phyloP scores from a whole-genome alignment of 305 asterid genomes.

The Fraxinus albicans region DNA sequence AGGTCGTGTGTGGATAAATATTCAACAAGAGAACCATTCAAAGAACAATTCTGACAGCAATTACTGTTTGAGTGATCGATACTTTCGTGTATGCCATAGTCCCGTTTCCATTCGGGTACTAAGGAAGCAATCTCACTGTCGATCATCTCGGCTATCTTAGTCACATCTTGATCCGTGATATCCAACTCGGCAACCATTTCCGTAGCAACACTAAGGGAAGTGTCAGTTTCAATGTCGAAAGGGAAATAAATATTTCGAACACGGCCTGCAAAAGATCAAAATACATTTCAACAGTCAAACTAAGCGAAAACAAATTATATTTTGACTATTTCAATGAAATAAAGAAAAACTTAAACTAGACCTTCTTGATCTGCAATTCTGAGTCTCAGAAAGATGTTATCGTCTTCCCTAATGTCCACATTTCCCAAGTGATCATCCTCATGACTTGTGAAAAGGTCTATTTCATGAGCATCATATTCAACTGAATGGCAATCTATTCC shows the following conservation, averaged over 20 bases:
- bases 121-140: conserved; percentile 70
- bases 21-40: conserved; percentile 37
- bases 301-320: not conserved
- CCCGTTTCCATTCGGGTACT: conserved; percentile 71
- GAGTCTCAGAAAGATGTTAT: conserved; percentile 68
- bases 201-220: conserved; percentile 70
- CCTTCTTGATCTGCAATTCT: conserved; percentile 83
- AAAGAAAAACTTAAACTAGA: conserved; percentile 17
- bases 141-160: conserved; percentile 71
- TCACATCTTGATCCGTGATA: conserved; percentile 65
- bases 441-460: conserved; percentile 50
- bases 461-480: conserved; percentile 57
- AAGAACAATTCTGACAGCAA: conserved; percentile 52
- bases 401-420: conserved; percentile 63
- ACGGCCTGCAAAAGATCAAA: conserved; percentile 49
- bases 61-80: conserved; percentile 30
- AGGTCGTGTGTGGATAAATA: conserved; percentile 30
- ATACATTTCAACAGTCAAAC: conserved; percentile 20
- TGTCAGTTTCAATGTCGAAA: conserved; percentile 63
- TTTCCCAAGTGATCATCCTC: conserved; percentile 51
- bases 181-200: conserved; percentile 87
- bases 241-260: conserved; percentile 75
- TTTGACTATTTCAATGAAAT: not conserved
- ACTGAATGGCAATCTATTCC: conserved; percentile 54
- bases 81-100: conserved; percentile 43